A percentile compares a stretch with the other conserved stretches of the same genome.
Evolutionary conservation across 2,329 filamentous ascomycete species (phyloP).

Genomic region (Cladosporium phlei): DNA sequence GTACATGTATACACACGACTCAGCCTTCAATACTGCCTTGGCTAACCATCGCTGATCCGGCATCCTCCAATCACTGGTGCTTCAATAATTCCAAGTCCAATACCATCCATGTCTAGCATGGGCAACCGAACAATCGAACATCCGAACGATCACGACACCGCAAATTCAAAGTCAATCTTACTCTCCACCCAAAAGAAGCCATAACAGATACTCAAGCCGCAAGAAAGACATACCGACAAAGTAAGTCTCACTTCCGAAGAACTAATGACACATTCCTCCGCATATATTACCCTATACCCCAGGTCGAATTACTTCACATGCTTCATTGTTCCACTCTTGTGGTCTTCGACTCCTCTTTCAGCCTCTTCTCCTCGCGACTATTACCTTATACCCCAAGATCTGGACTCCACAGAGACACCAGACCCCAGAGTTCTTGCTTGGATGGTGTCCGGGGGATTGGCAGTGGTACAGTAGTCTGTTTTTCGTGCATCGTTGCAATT

Average conservation of each 20-base stretch:
- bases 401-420: conserved; percentile 7
- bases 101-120: neutral
- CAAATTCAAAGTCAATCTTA: neutral
- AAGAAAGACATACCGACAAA: too few species aligned
- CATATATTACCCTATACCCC: conserved; percentile 6
- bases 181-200: conserved; percentile 1
- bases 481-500: too few species aligned
- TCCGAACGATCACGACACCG: neutral
- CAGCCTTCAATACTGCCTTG: too few species aligned
- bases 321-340: neutral
- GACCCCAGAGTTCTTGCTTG: too few species aligned
- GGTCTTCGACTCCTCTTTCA: neutral
- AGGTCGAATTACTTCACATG: neutral
- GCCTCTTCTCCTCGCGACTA: neutral
- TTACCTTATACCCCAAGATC: conserved; percentile 6
- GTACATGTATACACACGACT: too few species aligned
- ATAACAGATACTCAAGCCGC: too few species aligned
- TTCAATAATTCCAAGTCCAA: conserved; percentile 9
- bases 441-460: too few species aligned
- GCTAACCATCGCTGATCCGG: too few species aligned
- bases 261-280: conserved; percentile 6
- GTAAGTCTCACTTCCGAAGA: neutral
- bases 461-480: too few species aligned
- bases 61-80: too few species aligned
- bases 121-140: neutral